Conservation (phyloP, 345 rosid species). For the Laguncularia racemosa region DNA sequence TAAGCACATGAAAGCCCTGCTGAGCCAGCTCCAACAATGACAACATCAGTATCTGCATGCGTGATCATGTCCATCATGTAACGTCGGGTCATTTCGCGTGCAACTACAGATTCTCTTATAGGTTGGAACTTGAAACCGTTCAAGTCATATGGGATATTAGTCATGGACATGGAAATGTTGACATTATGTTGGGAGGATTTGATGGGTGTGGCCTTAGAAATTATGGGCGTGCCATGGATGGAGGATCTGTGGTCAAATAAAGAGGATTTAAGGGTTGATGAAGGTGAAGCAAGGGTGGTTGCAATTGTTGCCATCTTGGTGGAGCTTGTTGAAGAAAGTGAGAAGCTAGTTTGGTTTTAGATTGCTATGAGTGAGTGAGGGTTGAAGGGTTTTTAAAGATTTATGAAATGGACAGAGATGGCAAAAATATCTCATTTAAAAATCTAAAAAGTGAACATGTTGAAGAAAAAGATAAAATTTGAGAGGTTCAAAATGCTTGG, state of each 20-base stretch:
- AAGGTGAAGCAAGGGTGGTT: slow-evolving; percentile 13
- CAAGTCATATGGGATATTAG: slow-evolving; percentile 9
- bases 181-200: background rate
- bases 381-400: background rate
- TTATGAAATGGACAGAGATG: too few species aligned
- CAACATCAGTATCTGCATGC: slow-evolving; percentile 26
- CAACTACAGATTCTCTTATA: slow-evolving; percentile 24
- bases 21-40: slow-evolving; percentile 10
- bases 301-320: slow-evolving; percentile 19
- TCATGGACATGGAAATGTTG: slow-evolving; percentile 12
- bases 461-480: too few species aligned
- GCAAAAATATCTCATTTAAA: too few species aligned
- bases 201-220: slow-evolving; percentile 8
- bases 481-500: too few species aligned
- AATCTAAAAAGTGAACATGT: too few species aligned
- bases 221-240: slow-evolving; percentile 17
- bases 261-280: slow-evolving; percentile 15
- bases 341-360: background rate
- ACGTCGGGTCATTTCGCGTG: slow-evolving; percentile 24
- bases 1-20: slow-evolving; percentile 38
- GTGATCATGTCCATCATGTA: slow-evolving; percentile 42
- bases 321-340: slow-evolving; percentile 1
- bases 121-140: slow-evolving; percentile 23
- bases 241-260: slow-evolving; percentile 18
- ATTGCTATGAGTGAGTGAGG: background rate